These are phyloP conservation scores for Flaveria trinervia DNA, from an alignment of 129 eudicot species.

Conservation along the genomic window DNA sequence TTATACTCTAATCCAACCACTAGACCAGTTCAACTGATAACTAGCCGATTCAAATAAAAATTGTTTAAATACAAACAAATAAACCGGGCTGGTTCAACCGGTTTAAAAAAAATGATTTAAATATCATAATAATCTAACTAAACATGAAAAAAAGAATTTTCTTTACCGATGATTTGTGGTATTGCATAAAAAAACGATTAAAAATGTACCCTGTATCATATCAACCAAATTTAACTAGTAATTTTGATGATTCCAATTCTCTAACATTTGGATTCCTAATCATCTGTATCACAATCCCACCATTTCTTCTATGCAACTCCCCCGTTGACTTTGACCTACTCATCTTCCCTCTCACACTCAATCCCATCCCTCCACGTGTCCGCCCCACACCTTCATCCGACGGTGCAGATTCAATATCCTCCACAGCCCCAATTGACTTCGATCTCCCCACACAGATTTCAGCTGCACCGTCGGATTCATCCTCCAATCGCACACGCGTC, in stretches of 20 bases:
- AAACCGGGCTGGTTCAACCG: no score
- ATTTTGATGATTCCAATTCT: constrained; percentile 61
- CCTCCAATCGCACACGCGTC: constrained; percentile 28
- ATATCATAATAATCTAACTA: background rate
- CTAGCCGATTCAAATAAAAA: no score
- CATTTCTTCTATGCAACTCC: constrained; percentile 40
- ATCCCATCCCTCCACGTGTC: constrained; percentile 33
- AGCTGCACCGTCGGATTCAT: constrained; percentile 12
- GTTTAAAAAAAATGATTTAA: no score
- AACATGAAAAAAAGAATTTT: background rate
- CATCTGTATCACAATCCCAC: constrained; percentile 36
- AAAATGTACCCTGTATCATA: background rate
- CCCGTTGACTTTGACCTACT: constrained; percentile 85
- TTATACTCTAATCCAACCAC: no score
- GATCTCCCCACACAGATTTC: constrained; percentile 40
- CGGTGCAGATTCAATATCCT: constrained; percentile 45
- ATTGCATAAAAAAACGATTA: background rate
- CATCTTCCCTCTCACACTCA: constrained; percentile 49
- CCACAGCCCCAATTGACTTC: constrained; percentile 56
- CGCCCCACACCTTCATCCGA: constrained; percentile 35
- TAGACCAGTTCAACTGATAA: no score
- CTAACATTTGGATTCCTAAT: constrained; percentile 44
- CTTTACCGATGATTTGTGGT: background rate
- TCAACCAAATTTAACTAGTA: constrained; percentile 43
- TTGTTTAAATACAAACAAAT: no score